Evolutionary conservation across 495 filamentous ascomycete species (phyloP), one percentile per base, ranked within the genome.

Genomic region (Aspergillus ostianus): DNA sequence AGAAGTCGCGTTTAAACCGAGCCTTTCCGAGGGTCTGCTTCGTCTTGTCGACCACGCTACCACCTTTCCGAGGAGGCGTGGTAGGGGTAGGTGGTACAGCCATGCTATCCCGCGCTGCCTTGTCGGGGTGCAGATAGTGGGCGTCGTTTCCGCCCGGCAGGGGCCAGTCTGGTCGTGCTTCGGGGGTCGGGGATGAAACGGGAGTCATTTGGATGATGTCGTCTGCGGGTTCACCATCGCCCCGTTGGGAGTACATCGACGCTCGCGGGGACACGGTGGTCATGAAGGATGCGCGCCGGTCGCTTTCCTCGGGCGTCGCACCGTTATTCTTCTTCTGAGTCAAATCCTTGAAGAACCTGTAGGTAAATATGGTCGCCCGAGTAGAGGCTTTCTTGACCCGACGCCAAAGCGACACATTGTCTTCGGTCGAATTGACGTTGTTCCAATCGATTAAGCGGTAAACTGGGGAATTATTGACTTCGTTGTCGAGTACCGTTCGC

Each of bases 381-480:
- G 91, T 88, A 32, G 82, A 91, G 15, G 90, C 90, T 75, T 99
- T 99, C 76, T 99, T 99, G 73, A 93, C 80, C 58, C 81, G 88
- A 53, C 95, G 86, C 95, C 95, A 99, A 46, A 85, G 17, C 8
- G 88, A 90, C 48, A 99, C 82, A 55, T 89, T 86, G 66, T 97
- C 93, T 59, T 91, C 90, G 53, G 86, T 86, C 27, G 91, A 90
- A 60, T 99, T 99, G 65, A 97, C 93, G 68, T 99, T 99, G 64
- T 88, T 82, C 86, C 88, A 97, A 57, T 92, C 89, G 0, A 91
- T 74, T 29, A 99, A 77, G 29, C 93, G 84, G 74, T 99, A 93
- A 15, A 97, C 90, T 1, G 93, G 89, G 15, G 95, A 93, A 65
- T 99, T 97, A 77, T 99, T 99, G 54, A 99, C 82, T 67, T 96